These are phyloP conservation scores for Volvox reticuliferus DNA, from an alignment of 139 green algal species.

Conservation along the genomic window DNA sequence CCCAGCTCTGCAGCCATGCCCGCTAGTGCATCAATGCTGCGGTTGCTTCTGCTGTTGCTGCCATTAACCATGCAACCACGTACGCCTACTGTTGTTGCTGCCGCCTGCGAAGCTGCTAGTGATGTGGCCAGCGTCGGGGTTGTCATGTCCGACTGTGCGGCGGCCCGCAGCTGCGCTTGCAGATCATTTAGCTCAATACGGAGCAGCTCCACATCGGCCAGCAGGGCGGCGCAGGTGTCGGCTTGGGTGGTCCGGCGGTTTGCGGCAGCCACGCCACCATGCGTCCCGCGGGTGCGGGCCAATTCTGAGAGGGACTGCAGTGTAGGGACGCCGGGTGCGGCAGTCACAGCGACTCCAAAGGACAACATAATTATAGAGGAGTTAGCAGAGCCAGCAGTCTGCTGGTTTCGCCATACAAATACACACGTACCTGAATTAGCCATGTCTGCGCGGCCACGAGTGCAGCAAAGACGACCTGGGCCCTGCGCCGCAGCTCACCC, in stretches of 20 bases:
- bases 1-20: not conserved
- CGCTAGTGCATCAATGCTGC: not conserved
- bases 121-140: not conserved
- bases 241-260: not conserved
- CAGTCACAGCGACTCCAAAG: too few relatives aligned
- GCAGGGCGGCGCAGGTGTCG: not conserved
- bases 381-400: too few relatives aligned
- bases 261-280: not conserved
- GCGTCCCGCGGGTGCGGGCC: not conserved
- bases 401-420: not conserved
- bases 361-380: too few relatives aligned
- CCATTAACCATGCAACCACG: not conserved
- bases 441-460: conserved; percentile 38
- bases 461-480: conserved; percentile 24
- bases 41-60: not conserved
- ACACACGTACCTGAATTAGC: conserved; percentile 22
- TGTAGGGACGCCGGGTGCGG: too few relatives aligned
- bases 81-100: not conserved
- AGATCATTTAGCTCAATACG: not conserved
- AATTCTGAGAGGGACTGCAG: conserved; percentile 23
- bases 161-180: not conserved
- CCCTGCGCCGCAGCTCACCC: not conserved
- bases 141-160: not conserved
- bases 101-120: too few relatives aligned
- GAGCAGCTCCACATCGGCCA: conserved; percentile 6